These are phyloP conservation scores for Xerocomus spinulosus DNA, from an alignment of 768 basidiomycete genomes.

Conservation along the genomic window DNA sequence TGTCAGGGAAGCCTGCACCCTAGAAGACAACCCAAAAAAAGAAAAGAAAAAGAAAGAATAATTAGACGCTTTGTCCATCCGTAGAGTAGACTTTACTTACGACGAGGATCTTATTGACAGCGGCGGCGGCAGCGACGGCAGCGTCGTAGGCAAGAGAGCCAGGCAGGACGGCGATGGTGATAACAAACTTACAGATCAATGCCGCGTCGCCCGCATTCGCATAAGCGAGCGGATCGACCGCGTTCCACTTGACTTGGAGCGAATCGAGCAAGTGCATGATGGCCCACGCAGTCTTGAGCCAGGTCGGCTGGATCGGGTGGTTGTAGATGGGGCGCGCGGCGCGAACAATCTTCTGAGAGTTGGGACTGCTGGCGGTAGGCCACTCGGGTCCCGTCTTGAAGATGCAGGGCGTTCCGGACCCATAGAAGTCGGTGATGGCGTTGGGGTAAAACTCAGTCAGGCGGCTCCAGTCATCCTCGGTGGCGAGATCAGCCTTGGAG, in stretches of 20 bases:
- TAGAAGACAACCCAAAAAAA: no score
- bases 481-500: no score
- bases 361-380: not conserved
- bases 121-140: not conserved
- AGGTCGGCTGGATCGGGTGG: not conserved
- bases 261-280: not conserved
- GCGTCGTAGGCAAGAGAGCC: not conserved
- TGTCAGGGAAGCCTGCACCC: not conserved
- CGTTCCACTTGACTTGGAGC: not conserved
- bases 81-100: no score
- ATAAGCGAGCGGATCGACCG: not conserved
- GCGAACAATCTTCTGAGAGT: not conserved
- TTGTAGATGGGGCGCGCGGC: not conserved
- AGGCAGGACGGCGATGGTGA: not conserved
- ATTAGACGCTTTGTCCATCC: no score
- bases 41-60: no score
- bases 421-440: not conserved
- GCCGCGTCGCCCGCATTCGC: not conserved
- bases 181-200: not conserved
- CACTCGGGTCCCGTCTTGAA: not conserved
- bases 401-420: constrained; percentile 4
- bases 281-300: not conserved
- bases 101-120: not conserved
- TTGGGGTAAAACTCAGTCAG: not conserved
- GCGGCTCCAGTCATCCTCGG: no score